phyloP scores from a whole-genome alignment of 371 early-diverging fungal species.

The Zancudomyces culisetae region DNA sequence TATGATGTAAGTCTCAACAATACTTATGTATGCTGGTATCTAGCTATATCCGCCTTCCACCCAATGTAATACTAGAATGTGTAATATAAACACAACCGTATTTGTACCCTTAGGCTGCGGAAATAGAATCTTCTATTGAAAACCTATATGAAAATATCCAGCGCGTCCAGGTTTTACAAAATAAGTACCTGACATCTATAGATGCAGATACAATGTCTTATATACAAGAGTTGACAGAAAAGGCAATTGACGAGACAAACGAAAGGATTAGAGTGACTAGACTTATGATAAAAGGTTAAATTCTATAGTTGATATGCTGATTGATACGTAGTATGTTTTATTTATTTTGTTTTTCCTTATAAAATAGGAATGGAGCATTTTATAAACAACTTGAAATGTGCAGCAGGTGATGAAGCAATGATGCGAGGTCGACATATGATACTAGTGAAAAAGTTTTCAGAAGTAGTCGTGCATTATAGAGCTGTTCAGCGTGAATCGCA shows the following conservation, averaged over 20 bases:
- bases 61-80: too few relatives aligned
- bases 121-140: background rate
- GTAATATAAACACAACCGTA: too few relatives aligned
- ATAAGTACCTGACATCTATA: background rate
- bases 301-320: background rate
- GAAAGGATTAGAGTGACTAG: background rate
- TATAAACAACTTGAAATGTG: background rate
- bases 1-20: too few relatives aligned
- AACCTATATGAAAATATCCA: background rate
- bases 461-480: conserved; percentile 1
- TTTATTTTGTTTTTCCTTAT: background rate
- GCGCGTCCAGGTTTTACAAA: background rate
- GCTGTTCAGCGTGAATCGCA: conserved; percentile 4
- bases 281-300: background rate
- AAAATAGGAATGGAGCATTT: background rate
- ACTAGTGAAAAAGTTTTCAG: conserved; percentile 6
- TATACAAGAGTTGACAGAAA: background rate
- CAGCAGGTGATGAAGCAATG: conserved; percentile 10
- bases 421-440: conserved; percentile 2
- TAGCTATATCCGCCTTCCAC: too few relatives aligned
- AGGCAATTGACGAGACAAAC: background rate
- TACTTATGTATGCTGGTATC: too few relatives aligned
- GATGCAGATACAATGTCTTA: background rate
- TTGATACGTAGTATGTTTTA: background rate
- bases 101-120: too few relatives aligned